Evolutionary conservation across 2,329 filamentous ascomycete species (phyloP), one percentile per base, ranked within the genome.

Genomic region (Fusarium chlamydosporum): DNA sequence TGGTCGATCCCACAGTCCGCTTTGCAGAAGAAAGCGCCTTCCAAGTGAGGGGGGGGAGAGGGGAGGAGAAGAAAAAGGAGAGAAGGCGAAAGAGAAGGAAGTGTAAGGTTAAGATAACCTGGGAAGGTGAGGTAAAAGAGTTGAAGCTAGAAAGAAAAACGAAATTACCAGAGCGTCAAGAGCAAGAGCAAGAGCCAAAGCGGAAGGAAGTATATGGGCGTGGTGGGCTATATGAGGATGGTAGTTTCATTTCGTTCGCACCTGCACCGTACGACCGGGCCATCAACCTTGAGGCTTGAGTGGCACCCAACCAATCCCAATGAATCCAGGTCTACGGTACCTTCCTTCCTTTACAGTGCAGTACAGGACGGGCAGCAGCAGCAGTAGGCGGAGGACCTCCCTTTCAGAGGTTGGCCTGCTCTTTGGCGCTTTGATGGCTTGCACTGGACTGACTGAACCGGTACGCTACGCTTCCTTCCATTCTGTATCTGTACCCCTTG

Each of bases 201-300:
- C 58, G 53, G 58, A 46, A 68, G 61, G 54, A 71, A 61, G 62
- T 59, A 58, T 67, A 66, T 56, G 63, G 66, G 62, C 63, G 53
- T 67, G 65, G 72, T 62, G 68, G 68, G 70, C 69, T 72, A 74
- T 74, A 74, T 72, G 71, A 53, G 54, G 64, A 64, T 40, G 54
- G 50, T 57, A 62, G 64, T 60, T 73, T 74, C 60, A 74, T 73
- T 73, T 74, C 51, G 51, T 45, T 43, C 50, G 50, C 40, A 46
- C 52, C 33, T 53, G 52, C 52, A 74, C 72, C 72, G 63, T 74
- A 74, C 68, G 70, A 74, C 72, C 63, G 60, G 68, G 68, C 55
- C 56, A 58, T 71, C 45, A 60, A 71, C 61, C 64, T 72, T 69
- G 64, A 55, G 52, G 61, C 64, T 72, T 67, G 62, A 55, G 55